Evolutionary conservation across 1,284 basidiomycete species (phyloP).

Genomic region (Ustilago hordei): DNA sequence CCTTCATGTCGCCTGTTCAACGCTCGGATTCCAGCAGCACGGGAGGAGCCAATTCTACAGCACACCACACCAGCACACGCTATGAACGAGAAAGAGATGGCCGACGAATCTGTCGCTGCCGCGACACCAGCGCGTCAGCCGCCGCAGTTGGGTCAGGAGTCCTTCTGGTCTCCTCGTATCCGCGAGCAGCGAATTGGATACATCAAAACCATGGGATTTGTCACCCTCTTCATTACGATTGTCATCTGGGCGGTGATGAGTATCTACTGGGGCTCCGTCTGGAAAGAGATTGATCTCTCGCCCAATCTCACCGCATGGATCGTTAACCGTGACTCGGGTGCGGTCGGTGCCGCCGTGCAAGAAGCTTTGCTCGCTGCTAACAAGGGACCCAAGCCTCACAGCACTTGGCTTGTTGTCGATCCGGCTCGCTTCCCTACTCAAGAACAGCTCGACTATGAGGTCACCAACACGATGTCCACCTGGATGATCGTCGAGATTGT

Average conservation of each 20-base stretch:
- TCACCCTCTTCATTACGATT: slow-evolving; percentile 48
- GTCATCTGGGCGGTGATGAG: slow-evolving; percentile 49
- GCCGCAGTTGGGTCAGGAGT: slow-evolving; percentile 37
- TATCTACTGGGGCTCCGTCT: slow-evolving; percentile 66
- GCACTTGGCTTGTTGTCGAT: slow-evolving; percentile 52
- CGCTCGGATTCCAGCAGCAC: slow-evolving; percentile 14
- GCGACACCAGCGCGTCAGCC: slow-evolving; percentile 37
- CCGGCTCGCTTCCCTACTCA: slow-evolving; percentile 40
- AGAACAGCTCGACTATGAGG: slow-evolving; percentile 42
- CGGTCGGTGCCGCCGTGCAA: slow-evolving; percentile 50
- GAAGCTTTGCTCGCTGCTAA: slow-evolving; percentile 51
- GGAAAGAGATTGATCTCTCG: slow-evolving; percentile 45
- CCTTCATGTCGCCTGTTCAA: slow-evolving; percentile 16
- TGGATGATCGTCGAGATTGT: slow-evolving; percentile 55
- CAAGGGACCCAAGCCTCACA: slow-evolving; percentile 51
- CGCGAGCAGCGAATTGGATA: slow-evolving; percentile 33
- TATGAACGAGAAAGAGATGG: slow-evolving; percentile 9
- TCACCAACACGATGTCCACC: slow-evolving; percentile 43
- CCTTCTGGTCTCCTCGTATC: slow-evolving; percentile 55
- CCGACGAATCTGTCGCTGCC: slow-evolving; percentile 1
- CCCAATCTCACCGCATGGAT: slow-evolving; percentile 56
- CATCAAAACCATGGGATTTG: slow-evolving; percentile 40
- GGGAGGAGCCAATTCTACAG: slow-evolving; percentile 10
- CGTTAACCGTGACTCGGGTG: slow-evolving; percentile 60
- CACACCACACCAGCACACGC: neutral